Evolutionary conservation across 805 yeast species (phyloP), one percentile per base, ranked within the genome.

Genomic region (Phaffomyces antillensis): DNA sequence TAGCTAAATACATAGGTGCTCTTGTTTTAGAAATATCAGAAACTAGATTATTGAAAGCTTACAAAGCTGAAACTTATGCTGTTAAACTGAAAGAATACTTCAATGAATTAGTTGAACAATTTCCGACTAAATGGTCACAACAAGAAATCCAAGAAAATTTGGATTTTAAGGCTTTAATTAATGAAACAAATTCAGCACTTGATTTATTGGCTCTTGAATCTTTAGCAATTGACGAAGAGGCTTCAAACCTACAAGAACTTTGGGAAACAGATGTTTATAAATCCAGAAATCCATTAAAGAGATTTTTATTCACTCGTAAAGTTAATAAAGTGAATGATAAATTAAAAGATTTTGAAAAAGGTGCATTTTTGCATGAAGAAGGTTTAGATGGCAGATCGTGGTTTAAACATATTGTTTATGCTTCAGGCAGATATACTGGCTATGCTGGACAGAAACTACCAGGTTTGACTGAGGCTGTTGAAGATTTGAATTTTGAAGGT

Each of bases 351-450:
- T 62, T 68, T 49, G 82, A 76, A 51, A 65, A 77, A 54, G 49
- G 52, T 30, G 34, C 49, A 11, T 75, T 77, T 51, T 48, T 77
- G 30, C 61, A 66, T 44, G 63, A 67, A 31, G 61, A 66, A 7
- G 82, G 82, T 1, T 58, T 77, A 39, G 66, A 64, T 7, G 66
- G 63, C 25, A 66, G 82, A 58, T 59, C 67, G 10, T 77, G 81
- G 81, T 77, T 74, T 60, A 74, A 70, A 50, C 81, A 76, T 60
- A 61, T 71, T 40, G 68, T 75, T 20, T 77, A 63, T 54, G 76
- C 80, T 2, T 64, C 76, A 48, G 81, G 81, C 3, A 65, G 81
- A 53, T 72, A 72, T 52, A 76, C 80, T 1, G 82, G 81, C 10
- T 77, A 76, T 49, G 72, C 70, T 36, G 80, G 80, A 1, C 79